These are phyloP conservation scores for Hippophae rhamnoides DNA, from an alignment of 306 rosid genomes.

Conservation along the genomic window DNA sequence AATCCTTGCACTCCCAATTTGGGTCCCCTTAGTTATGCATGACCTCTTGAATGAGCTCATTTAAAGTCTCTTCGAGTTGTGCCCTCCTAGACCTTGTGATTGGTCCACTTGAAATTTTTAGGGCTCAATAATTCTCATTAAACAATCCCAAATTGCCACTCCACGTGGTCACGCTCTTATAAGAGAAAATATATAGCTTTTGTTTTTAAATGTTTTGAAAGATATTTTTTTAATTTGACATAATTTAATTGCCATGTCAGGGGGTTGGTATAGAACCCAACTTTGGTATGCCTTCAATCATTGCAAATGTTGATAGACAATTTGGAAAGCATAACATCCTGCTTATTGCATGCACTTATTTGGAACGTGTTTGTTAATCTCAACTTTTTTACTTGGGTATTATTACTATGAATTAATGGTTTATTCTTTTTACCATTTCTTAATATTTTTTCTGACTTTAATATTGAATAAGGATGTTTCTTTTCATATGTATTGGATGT, in stretches of 20 bases:
- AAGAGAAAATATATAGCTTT: conserved; percentile 22
- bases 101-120: too few species aligned
- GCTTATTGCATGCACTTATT: conserved; percentile 1
- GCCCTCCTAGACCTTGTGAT: too few species aligned
- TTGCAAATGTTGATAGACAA: conserved; percentile 61
- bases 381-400: too few species aligned
- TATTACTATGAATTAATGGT: too few species aligned
- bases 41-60: too few species aligned
- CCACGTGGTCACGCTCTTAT: conserved; percentile 66
- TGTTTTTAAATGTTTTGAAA: conserved; percentile 8
- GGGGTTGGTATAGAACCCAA: conserved; percentile 88
- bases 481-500: background rate
- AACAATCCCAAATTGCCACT: conserved; percentile 58
- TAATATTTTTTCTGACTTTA: background rate
- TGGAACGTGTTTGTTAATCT: background rate
- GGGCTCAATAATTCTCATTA: too few species aligned
- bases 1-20: too few species aligned
- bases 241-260: conserved; percentile 30
- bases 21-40: too few species aligned
- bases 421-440: background rate
- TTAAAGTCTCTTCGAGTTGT: too few species aligned
- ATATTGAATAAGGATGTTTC: background rate
- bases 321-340: conserved; percentile 32
- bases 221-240: conserved; percentile 9
- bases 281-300: conserved; percentile 64